These are phyloP conservation scores for Ustulina deusta DNA, from an alignment of 2,329 filamentous ascomycete genomes.

Conservation along the genomic window DNA sequence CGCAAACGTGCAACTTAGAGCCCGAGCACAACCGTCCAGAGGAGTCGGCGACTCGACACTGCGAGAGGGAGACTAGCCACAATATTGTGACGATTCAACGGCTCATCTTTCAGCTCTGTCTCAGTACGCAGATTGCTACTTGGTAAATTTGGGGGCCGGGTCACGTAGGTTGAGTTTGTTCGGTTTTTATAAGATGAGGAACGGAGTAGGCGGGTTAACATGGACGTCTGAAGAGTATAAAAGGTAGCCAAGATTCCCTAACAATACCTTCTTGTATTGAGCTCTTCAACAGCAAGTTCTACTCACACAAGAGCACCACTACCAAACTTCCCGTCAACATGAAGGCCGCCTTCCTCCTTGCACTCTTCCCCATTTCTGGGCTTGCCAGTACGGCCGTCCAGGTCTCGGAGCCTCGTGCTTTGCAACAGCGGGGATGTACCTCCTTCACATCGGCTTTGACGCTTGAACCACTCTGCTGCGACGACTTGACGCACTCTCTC, in stretches of 20 bases:
- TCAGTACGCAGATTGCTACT: constrained; percentile 11
- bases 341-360: constrained; percentile 24
- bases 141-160: not conserved
- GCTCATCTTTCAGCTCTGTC: constrained; percentile 12
- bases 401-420: constrained; percentile 1
- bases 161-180: not conserved
- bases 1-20: constrained; percentile 12
- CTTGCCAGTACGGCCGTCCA: constrained; percentile 14
- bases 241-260: not conserved
- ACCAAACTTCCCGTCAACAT: constrained; percentile 18
- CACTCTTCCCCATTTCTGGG: constrained; percentile 27
- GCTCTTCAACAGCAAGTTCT: constrained; percentile 17
- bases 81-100: not conserved
- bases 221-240: constrained; percentile 22
- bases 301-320: not conserved
- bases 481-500: constrained; percentile 22
- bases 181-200: not conserved
- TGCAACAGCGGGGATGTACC: constrained; percentile 20
- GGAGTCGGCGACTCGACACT: constrained; percentile 5
- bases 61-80: not conserved
- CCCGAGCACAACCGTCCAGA: constrained; percentile 15
- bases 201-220: not conserved
- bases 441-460: constrained; percentile 30
- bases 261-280: not conserved
- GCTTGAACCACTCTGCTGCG: constrained; percentile 24